Base-by-base conservation (phyloP, 106 monocot genomes). In the Apostasia ramifera region DNA sequence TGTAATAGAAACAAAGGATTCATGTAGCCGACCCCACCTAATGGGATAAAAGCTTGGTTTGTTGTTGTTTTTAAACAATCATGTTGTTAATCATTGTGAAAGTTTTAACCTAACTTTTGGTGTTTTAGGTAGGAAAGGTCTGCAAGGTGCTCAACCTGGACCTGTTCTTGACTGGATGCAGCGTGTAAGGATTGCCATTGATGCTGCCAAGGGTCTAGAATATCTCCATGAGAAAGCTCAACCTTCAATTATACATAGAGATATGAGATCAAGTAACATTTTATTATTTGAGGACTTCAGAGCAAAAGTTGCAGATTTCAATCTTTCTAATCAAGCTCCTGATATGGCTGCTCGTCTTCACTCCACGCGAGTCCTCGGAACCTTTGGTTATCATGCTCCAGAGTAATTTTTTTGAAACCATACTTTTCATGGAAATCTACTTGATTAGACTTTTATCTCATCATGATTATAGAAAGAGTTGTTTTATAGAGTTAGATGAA, bases 291-390 rank as follows among this genome's bases (percentile, higher is more conserved):
- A 79, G 13, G 85, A 73, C 67, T 81, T 78, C 56, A 78, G 69
- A 62, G 78, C 81, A 10, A 85, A 85, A 59, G 76, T 85, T 55
- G 85, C 85, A 42, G 85, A 85, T 53, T 85, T 81, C 47, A 81
- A 85, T 72, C 78, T 85, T 44, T 78, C 81, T 50, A 85, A 85
- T 62, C 85, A 81, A 55, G 77, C 85, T 74, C 85, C 85, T 59
- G 85, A 85, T 66, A 85, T 81, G 81, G 85, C 85, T 60, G 81
- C 85, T 4, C 81, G 81, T 55, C 81, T 85, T 64, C 85, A 85
- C 81, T 85, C 85, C 8, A 85, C 85, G 54, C 85, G 85, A 68
- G 85, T 85, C 15, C 42, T 85, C 7, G 85, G 85, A 64, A 85
- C 85, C 43, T 85, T 85, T 41, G 81, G 85, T 45, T 81, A 85